A percentile compares a stretch with the other conserved stretches of the same genome.
phyloP scores from a whole-genome alignment of 257 asterid genomes.

The Nicotiana obtusifolia region DNA sequence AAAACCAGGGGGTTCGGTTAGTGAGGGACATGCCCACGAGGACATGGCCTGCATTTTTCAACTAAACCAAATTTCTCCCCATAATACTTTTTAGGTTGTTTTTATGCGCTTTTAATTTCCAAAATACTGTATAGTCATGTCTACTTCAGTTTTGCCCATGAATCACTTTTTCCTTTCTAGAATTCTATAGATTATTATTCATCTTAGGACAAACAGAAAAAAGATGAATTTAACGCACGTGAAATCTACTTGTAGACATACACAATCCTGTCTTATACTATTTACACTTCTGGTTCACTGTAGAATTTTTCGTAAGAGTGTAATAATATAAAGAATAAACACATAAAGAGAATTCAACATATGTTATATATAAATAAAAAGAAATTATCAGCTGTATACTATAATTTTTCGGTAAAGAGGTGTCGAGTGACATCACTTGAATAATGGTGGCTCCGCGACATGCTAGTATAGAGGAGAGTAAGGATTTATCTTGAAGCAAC shows the following conservation, averaged over 20 bases:
- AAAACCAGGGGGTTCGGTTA: conserved; percentile 12
- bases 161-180: background rate
- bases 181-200: background rate
- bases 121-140: background rate
- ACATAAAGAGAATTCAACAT: no score
- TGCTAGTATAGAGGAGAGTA: no score
- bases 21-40: conserved; percentile 28
- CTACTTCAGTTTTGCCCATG: background rate
- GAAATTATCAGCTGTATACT: no score
- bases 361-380: no score
- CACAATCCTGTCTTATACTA: background rate
- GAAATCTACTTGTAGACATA: background rate
- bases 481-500: no score
- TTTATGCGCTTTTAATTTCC: background rate
- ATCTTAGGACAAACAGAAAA: background rate
- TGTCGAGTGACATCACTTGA: no score
- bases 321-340: no score
- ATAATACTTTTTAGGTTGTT: background rate
- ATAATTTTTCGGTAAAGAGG: no score
- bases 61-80: conserved; percentile 1
- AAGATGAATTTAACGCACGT: background rate
- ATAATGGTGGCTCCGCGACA: no score
- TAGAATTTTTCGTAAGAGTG: fast-evolving
- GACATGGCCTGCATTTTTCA: conserved; percentile 14
- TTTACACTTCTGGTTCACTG: background rate